Conservation (phyloP, 306 rosid species). For the Castanea crenata region DNA sequence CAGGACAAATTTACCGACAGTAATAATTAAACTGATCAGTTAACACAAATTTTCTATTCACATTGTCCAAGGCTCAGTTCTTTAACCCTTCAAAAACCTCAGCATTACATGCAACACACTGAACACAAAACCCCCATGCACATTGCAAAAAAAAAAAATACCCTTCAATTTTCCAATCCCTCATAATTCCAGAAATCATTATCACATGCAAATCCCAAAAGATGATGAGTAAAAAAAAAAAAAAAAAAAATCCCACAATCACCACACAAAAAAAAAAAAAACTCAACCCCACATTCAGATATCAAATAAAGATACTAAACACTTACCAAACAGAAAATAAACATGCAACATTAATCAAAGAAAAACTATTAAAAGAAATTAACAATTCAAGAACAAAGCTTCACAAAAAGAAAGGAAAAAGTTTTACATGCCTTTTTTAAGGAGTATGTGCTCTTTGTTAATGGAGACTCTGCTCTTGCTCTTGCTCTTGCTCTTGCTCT, state of each 20-base stretch:
- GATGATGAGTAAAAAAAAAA: background rate
- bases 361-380: background rate
- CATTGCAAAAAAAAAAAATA: background rate
- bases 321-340: background rate
- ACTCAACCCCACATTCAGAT: background rate
- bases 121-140: slow-evolving; percentile 24
- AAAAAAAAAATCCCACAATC: background rate
- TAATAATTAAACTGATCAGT: slow-evolving; percentile 8
- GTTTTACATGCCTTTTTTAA: background rate
- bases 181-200: slow-evolving; percentile 5
- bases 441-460: background rate
- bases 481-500: no score
- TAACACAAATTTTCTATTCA: slow-evolving; percentile 28
- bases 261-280: background rate
- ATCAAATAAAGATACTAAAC: background rate
- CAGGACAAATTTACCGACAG: background rate
- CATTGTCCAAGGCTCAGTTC: slow-evolving; percentile 43
- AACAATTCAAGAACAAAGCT: background rate
- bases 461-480: background rate
- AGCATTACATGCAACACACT: slow-evolving; percentile 39
- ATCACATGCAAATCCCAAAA: background rate
- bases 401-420: background rate
- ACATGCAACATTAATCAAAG: background rate
- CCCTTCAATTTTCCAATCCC: slow-evolving; percentile 10
- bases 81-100: slow-evolving; percentile 18